These are phyloP conservation scores for Leccinum subgranulosum DNA, from an alignment of 768 basidiomycete species.

Conservation along the genomic window DNA sequence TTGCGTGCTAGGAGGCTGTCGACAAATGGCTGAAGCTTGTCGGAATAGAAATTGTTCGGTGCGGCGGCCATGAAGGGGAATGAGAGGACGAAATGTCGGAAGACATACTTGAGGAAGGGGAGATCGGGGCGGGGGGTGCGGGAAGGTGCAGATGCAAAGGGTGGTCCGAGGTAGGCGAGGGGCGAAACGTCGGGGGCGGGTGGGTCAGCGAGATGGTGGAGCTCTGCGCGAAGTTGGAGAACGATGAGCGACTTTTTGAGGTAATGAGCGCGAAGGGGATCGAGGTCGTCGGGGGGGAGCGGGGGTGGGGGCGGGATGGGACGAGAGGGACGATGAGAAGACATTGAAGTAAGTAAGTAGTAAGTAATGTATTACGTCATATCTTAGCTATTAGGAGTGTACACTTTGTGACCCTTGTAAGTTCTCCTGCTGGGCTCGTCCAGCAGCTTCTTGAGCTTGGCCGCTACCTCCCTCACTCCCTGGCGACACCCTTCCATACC, in stretches of 20 bases:
- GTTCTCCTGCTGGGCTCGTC: conserved; percentile 33
- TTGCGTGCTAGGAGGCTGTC: conserved; percentile 79
- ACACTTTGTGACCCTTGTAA: conserved; percentile 32
- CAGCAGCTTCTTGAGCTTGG: conserved; percentile 52
- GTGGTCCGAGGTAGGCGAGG: conserved; percentile 84
- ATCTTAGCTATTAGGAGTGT: conserved; percentile 25
- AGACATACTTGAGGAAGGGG: conserved; percentile 86
- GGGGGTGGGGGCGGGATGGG: conserved; percentile 11
- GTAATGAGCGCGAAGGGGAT: conserved; percentile 92
- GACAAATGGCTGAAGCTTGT: conserved; percentile 94
- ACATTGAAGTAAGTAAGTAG: background rate
- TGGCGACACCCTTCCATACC: conserved; percentile 63
- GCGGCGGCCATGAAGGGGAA: conserved; percentile 94
- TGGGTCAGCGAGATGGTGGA: conserved; percentile 59
- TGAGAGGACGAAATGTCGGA: conserved; percentile 88
- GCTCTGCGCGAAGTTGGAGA: conserved; percentile 80
- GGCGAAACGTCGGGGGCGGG: conserved; percentile 44
- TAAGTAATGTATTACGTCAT: conserved; percentile 14
- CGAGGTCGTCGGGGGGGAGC: conserved; percentile 39
- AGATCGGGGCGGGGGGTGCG: conserved; percentile 61
- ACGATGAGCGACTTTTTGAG: conserved; percentile 94
- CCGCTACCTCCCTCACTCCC: conserved; percentile 58
- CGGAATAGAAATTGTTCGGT: conserved; percentile 87
- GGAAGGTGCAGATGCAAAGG: conserved; percentile 73
- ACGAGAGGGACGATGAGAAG: background rate